These are phyloP conservation scores for Aureobasidium subglaciale DNA, from an alignment of 2,329 filamentous ascomycete species.

Conservation along the genomic window DNA sequence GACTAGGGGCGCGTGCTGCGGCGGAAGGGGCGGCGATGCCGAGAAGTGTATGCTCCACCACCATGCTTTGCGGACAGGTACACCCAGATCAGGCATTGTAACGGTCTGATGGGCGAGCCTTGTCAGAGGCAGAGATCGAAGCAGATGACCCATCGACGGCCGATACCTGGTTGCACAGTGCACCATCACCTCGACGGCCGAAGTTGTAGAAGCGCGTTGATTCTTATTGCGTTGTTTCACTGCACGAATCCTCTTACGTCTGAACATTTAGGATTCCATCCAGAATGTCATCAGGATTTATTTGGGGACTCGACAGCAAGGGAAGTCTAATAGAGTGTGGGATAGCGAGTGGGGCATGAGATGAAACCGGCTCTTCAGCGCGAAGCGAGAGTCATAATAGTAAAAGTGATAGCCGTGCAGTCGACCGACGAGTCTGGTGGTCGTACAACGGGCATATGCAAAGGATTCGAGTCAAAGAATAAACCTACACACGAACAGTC, in stretches of 20 bases:
- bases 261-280: not conserved
- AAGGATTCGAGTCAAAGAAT: not conserved
- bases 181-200: not conserved
- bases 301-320: not conserved
- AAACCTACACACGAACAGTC: not conserved
- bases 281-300: not conserved
- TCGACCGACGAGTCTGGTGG: not conserved
- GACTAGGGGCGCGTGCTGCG: slow-evolving; percentile 3
- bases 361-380: slow-evolving; percentile 7
- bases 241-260: not conserved
- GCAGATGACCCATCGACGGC: not conserved
- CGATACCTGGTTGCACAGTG: not conserved
- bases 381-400: slow-evolving; percentile 11
- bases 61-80: slow-evolving; percentile 9
- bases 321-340: slow-evolving; percentile 12
- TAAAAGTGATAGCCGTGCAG: not conserved
- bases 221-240: not conserved
- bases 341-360: slow-evolving; percentile 7
- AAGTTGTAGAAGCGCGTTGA: not conserved
- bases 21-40: slow-evolving; percentile 11
- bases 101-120: slow-evolving; percentile 6
- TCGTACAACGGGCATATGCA: slow-evolving; percentile 1
- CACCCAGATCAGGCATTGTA: not conserved
- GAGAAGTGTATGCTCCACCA: slow-evolving; percentile 14
- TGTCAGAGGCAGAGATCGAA: not conserved